Evolutionary conservation across 176 grass and related monocot genomes (phyloP).

Genomic region (Carex scoparia): DNA sequence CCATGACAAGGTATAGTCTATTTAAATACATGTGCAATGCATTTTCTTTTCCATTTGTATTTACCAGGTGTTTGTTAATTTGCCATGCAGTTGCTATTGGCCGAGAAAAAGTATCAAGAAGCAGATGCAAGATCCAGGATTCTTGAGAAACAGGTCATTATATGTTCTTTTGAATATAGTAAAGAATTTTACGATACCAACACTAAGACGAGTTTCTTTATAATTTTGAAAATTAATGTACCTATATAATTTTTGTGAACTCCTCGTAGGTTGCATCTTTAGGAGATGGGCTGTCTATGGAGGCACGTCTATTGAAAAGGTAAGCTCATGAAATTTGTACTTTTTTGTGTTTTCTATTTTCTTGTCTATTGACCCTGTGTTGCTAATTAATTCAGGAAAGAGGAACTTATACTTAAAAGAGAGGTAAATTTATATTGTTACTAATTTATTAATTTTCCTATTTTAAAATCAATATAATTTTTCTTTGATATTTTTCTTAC

Average conservation of each 20-base stretch:
- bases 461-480: background rate
- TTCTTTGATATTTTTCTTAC: background rate
- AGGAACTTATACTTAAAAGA: slow-evolving; percentile 78
- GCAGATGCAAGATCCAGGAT: slow-evolving; percentile 73
- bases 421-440: slow-evolving; percentile 44
- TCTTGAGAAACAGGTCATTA: slow-evolving; percentile 80
- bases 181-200: background rate
- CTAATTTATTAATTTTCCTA: background rate
- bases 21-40: slow-evolving; percentile 16
- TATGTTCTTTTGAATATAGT: background rate
- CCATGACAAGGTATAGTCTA: slow-evolving; percentile 62
- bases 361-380: slow-evolving; percentile 12
- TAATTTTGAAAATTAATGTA: slow-evolving; percentile 9
- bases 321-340: slow-evolving; percentile 28
- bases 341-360: background rate
- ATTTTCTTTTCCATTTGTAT: background rate
- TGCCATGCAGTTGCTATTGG: slow-evolving; percentile 57
- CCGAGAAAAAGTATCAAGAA: slow-evolving; percentile 80
- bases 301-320: slow-evolving; percentile 90
- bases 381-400: slow-evolving; percentile 60
- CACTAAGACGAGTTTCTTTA: background rate
- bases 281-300: slow-evolving; percentile 91
- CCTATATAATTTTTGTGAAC: background rate
- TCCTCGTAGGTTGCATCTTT: slow-evolving; percentile 59
- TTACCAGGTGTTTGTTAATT: slow-evolving; percentile 27